Conservation (phyloP, 1,284 basidiomycete genomes). For the Erythrobasidium hasegawianum region DNA sequence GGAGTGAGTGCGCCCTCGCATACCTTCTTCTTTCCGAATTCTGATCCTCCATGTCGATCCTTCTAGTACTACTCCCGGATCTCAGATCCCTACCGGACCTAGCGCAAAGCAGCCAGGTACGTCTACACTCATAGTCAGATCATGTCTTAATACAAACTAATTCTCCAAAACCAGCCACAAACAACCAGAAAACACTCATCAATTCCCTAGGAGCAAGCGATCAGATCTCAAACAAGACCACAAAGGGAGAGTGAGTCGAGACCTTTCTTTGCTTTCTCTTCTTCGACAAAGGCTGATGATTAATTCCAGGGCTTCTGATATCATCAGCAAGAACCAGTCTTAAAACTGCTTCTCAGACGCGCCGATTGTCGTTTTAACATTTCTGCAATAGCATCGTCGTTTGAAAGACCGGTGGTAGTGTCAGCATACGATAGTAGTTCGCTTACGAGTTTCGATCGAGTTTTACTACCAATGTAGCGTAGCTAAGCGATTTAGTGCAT, state of each 20-base stretch:
- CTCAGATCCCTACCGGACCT: constrained; percentile 10
- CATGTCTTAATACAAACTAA: too few species aligned
- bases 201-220: constrained; percentile 5
- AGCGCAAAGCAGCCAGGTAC: constrained; percentile 9
- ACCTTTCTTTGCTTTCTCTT: too few species aligned
- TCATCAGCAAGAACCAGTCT: not conserved
- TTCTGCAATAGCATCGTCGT: too few species aligned
- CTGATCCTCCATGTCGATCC: not conserved
- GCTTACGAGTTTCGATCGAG: too few species aligned
- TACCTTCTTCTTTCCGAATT: not conserved
- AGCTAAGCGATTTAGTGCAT: too few species aligned
- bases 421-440: too few species aligned
- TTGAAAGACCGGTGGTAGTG: too few species aligned
- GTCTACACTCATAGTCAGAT: too few species aligned
- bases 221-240: constrained; percentile 4
- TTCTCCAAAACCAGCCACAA: constrained; percentile 2
- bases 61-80: constrained; percentile 1
- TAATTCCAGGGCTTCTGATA: not conserved
- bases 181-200: constrained; percentile 22
- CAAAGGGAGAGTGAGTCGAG: constrained; percentile 24
- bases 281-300: not conserved
- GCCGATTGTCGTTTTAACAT: too few species aligned
- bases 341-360: not conserved
- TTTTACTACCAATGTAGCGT: too few species aligned
- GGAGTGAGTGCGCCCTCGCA: not conserved